Percentiles rank a stretch among this genome's conserved stretches.
Conservation (phyloP, 768 basidiomycete species). For the Mycena alexandri region DNA sequence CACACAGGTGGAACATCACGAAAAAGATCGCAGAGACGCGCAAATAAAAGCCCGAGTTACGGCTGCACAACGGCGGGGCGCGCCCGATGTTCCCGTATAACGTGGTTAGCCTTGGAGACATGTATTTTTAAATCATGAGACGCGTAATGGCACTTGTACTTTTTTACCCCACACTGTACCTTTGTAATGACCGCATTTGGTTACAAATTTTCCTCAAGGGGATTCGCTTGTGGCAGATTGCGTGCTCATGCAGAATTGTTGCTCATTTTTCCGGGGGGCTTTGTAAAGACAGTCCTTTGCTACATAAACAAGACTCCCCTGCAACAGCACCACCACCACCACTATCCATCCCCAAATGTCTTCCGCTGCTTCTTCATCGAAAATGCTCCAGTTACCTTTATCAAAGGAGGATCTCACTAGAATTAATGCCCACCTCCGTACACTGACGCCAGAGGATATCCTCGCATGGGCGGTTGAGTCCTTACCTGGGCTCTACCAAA, state of each 20-base stretch:
- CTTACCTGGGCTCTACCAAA: conserved; percentile 88
- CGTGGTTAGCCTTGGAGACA: not conserved
- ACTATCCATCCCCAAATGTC: not conserved
- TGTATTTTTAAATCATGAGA: not conserved
- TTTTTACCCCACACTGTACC: not conserved
- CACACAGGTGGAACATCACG: conserved; percentile 47
- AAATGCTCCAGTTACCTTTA: conserved; percentile 66
- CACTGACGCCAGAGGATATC: conserved; percentile 85
- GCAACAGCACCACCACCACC: conserved; percentile 7
- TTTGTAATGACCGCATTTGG: conserved; percentile 7
- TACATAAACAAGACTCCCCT: conserved; percentile 11
- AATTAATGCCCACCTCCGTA: conserved; percentile 81
- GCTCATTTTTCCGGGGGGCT: conserved; percentile 6
- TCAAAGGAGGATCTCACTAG: conserved; percentile 66
- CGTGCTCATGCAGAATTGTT: conserved; percentile 22
- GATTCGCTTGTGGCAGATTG: conserved; percentile 7
- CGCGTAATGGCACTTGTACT: not conserved
- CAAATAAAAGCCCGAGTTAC: conserved; percentile 28
- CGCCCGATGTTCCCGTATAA: conserved; percentile 27
- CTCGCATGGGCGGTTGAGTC: conserved; percentile 87
- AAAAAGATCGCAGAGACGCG: conserved; percentile 43
- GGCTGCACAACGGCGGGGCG: conserved; percentile 28
- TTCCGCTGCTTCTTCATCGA: not conserved
- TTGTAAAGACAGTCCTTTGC: conserved; percentile 2
- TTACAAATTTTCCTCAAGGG: not conserved